A percentile compares a stretch with the other conserved stretches of the same genome.
Conservation (phyloP, 306 rosid genomes). For the Pachyrhizus erosus region DNA sequence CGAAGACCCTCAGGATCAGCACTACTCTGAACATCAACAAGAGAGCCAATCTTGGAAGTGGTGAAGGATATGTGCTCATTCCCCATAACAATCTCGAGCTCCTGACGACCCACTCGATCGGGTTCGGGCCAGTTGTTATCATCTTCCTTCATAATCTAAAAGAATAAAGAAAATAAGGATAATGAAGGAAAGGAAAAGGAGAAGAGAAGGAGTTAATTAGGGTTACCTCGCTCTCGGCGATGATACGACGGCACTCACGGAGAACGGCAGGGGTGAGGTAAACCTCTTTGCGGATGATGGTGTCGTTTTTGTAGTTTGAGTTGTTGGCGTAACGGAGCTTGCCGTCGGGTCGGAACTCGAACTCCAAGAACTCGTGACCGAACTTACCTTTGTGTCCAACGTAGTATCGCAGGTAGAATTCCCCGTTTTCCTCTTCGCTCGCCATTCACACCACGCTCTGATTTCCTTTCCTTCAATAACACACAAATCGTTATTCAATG, state of each 20-base stretch:
- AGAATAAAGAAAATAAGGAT: neutral
- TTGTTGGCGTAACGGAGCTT: constrained; percentile 97
- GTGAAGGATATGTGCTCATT: constrained; percentile 97
- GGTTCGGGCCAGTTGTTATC: constrained; percentile 99
- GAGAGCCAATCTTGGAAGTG: constrained; percentile 95
- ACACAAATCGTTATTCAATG: too few species aligned
- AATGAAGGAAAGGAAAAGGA: neutral
- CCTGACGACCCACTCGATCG: constrained; percentile 93
- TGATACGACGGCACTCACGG: constrained; percentile 92
- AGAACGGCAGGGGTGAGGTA: constrained; percentile 91
- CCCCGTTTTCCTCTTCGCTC: constrained; percentile 67
- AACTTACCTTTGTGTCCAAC: constrained; percentile 96
- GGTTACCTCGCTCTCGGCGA: constrained; percentile 84
- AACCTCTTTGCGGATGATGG: constrained; percentile 97
- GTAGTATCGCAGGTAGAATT: constrained; percentile 87
- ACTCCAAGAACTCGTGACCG: constrained; percentile 95
- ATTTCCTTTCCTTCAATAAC: too few species aligned
- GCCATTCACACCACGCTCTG: constrained; percentile 44
- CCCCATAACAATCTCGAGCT: constrained; percentile 98
- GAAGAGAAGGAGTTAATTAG: neutral
- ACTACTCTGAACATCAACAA: constrained; percentile 95
- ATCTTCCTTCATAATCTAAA: constrained; percentile 94
- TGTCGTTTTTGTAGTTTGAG: constrained; percentile 98
- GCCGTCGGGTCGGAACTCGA: constrained; percentile 89
- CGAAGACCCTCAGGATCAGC: constrained; percentile 99